Evolutionary conservation across 257 asterid species (phyloP).

Genomic region (Solanum sparsipilum): DNA sequence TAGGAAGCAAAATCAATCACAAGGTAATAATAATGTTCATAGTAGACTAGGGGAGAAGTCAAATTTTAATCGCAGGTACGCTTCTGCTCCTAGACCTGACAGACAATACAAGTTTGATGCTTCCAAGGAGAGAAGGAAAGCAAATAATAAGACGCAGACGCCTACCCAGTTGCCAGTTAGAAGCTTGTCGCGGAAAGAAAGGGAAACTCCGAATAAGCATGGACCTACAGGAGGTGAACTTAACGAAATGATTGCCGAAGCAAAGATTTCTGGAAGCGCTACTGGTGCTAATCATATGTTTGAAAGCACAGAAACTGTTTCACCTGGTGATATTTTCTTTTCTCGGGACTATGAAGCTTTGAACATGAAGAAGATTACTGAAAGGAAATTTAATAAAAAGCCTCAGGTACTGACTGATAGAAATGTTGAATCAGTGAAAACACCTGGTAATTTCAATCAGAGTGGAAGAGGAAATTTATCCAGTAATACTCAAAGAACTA

Average conservation of each 20-base stretch:
- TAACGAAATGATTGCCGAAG: slow-evolving; percentile 56
- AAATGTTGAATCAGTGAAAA: slow-evolving; percentile 9
- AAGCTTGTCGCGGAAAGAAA: slow-evolving; percentile 13
- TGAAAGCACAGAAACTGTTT: slow-evolving; percentile 52
- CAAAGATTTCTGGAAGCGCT: slow-evolving; percentile 25
- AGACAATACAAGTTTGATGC: slow-evolving; percentile 6
- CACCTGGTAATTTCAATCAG: slow-evolving; percentile 4
- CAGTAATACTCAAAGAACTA: slow-evolving; percentile 6
- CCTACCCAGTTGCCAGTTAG: slow-evolving; percentile 10
- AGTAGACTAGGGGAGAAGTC: slow-evolving; percentile 14
- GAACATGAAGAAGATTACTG: slow-evolving; percentile 11
- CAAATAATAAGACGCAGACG: slow-evolving; percentile 6
- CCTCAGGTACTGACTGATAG: slow-evolving; percentile 20
- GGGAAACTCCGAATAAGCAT: slow-evolving; percentile 12
- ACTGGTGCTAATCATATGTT: slow-evolving; percentile 8
- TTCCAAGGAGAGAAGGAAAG: slow-evolving; percentile 11
- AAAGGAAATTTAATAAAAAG: slow-evolving; percentile 12
- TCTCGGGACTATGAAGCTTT: slow-evolving; percentile 24
- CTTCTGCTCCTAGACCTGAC: slow-evolving; percentile 48
- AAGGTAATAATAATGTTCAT: slow-evolving; percentile 7
- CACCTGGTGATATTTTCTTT: slow-evolving; percentile 67
- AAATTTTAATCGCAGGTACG: slow-evolving; percentile 23
- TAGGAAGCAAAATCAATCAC: slow-evolving; percentile 1
- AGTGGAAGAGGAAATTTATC: slow-evolving; percentile 8
- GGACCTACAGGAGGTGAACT: slow-evolving; percentile 50